These are phyloP conservation scores for Saksenaea oblongispora DNA, from an alignment of 371 early-diverging fungal genomes.

Conservation along the genomic window DNA sequence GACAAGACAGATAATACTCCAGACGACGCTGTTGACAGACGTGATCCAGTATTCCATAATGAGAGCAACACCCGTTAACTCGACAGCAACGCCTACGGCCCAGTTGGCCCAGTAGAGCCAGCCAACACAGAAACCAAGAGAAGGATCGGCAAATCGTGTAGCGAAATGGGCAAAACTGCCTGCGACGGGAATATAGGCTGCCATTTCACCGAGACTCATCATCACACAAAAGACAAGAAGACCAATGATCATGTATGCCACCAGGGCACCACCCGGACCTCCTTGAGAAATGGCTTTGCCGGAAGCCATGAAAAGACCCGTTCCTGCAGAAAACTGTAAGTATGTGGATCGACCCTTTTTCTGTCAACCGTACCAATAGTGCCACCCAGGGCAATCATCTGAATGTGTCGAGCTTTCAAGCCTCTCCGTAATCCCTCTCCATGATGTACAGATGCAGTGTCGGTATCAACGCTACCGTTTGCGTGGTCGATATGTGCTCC, in stretches of 20 bases:
- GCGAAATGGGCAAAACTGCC: constrained; percentile 82
- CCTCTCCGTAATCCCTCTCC: constrained; percentile 31
- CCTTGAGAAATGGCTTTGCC: constrained; percentile 74
- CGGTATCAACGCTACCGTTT: constrained; percentile 6
- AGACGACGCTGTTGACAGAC: constrained; percentile 48
- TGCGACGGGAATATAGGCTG: constrained; percentile 76
- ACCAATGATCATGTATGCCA: constrained; percentile 71
- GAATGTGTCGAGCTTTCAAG: constrained; percentile 55
- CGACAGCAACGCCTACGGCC: constrained; percentile 77
- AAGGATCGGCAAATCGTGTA: constrained; percentile 75
- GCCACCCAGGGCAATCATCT: constrained; percentile 70
- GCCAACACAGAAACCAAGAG: constrained; percentile 74
- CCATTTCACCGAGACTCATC: constrained; percentile 83
- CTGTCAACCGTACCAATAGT: constrained; percentile 49
- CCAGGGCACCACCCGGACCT: constrained; percentile 73
- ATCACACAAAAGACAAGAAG: constrained; percentile 76
- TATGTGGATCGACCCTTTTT: neutral
- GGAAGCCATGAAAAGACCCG: constrained; percentile 85
- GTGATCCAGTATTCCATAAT: constrained; percentile 80
- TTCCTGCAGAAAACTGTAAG: constrained; percentile 40
- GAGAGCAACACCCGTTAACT: constrained; percentile 75
- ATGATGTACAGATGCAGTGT: neutral
- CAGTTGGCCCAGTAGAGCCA: constrained; percentile 81
- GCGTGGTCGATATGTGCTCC: constrained; percentile 28
- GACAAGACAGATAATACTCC: constrained; percentile 55